A percentile compares a stretch with the other conserved stretches of the same genome.
Conservation (phyloP, 202 grass and related monocot species). For the Carex arenaria region DNA sequence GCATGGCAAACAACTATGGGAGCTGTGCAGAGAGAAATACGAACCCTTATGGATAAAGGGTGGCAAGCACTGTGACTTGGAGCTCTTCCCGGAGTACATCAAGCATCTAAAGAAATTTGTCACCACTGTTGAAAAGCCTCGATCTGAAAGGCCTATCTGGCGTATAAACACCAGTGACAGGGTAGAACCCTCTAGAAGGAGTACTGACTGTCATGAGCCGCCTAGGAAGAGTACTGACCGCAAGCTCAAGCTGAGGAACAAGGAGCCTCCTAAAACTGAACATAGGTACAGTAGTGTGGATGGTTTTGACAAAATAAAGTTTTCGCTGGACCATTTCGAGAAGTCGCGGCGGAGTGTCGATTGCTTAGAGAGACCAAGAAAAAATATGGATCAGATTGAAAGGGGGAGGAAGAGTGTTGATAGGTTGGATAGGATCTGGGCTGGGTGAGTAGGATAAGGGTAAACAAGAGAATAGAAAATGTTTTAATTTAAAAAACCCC, state of each 20-base stretch:
- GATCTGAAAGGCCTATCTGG: slow-evolving; percentile 50
- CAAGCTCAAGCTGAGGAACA: slow-evolving; percentile 41
- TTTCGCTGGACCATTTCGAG: slow-evolving; percentile 56
- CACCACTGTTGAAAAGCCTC: slow-evolving; percentile 52
- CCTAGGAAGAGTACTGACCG: slow-evolving; percentile 52
- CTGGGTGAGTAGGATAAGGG: slow-evolving; percentile 32
- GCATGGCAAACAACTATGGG: slow-evolving; percentile 79
- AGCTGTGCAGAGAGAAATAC: slow-evolving; percentile 73
- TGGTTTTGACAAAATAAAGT: slow-evolving; percentile 61
- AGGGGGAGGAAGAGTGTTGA: slow-evolving; percentile 65
- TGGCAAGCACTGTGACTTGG: slow-evolving; percentile 86
- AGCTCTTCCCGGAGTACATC: slow-evolving; percentile 74
- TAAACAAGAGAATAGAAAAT: slow-evolving; percentile 25
- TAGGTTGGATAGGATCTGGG: slow-evolving; percentile 81
- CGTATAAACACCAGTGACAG: slow-evolving; percentile 28
- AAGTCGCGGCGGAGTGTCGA: slow-evolving; percentile 76
- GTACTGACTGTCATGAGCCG: slow-evolving; percentile 44
- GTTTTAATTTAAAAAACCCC: slow-evolving; percentile 19
- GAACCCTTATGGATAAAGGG: slow-evolving; percentile 77
- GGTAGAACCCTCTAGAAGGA: slow-evolving; percentile 55
- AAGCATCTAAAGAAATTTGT: slow-evolving; percentile 67
- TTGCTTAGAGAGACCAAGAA: slow-evolving; percentile 53
- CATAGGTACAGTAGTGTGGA: slow-evolving; percentile 78
- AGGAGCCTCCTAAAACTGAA: slow-evolving; percentile 42
- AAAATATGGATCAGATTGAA: slow-evolving; percentile 61